Evolutionary conservation across 2,329 filamentous ascomycete species (phyloP), one percentile per base, ranked within the genome.

Genomic region (Fusarium pseudocircinatum): DNA sequence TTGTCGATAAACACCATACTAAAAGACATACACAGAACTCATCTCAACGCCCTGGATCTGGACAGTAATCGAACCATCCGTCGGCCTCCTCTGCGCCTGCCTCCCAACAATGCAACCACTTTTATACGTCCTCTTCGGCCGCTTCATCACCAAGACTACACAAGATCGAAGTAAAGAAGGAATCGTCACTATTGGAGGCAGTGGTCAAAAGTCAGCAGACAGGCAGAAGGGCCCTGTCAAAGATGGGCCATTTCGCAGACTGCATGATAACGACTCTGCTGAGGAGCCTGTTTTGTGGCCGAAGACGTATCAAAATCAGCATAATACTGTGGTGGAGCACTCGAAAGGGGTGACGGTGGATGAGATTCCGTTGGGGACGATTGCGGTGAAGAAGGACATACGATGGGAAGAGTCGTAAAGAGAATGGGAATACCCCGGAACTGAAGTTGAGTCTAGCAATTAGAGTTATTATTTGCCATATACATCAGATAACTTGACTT

Each of bases 251-350:
- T 68, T 68, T 9, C 49, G 54, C 12, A 26, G 53, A 24, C 24
- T 68, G 0, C 62, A 68, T 3, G 65, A 60, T 7, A 68, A 68
- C 2, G 62, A 68, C 18, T 67, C 65, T 0, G 62, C 62, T 2
- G 62, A 68, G 16, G 63, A 68, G 3, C 62, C 62, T 6, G 63
- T 68, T 14, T 7, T 67, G 10, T 68, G 62, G 62, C 62, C 65
- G 4, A 24, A 67, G 30, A 47, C 34, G 4, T 61, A 54, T 32
- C 22, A 50, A 14, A 68, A 60, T 24, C 40, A 68, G 15, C 62
- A 54, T 6, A 61, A 43, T 14, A 68, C 65, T 0, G 13, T 39
- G 4, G 54, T 68, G 18, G 42, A 54, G 13, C 39, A 18, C 6
- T 28, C 42, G 0, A 44, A 54, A 2, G 32, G 14, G 1, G 20